A percentile compares a stretch with the other conserved stretches of the same genome.
Evolutionary conservation across 257 asterid genomes (phyloP).

Genomic region (Solanum habrochaites): DNA sequence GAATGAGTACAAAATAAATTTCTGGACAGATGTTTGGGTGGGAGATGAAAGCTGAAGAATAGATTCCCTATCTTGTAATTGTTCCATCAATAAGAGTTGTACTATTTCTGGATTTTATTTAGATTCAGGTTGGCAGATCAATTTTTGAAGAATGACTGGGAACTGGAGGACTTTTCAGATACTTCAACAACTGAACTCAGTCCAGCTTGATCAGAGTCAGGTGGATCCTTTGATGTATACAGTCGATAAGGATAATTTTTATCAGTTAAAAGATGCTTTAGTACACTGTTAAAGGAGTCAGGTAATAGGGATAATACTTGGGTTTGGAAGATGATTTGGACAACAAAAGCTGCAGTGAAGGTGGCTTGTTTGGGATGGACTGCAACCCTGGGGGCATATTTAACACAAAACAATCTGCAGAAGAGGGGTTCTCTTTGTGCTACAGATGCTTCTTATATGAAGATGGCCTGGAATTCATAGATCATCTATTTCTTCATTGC

Average conservation of each 20-base stretch:
- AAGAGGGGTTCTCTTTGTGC: background rate
- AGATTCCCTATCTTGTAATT: background rate
- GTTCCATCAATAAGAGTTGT: background rate
- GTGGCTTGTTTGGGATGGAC: background rate
- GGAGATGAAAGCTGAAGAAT: background rate
- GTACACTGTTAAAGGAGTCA: background rate
- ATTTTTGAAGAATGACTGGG: background rate
- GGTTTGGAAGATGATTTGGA: background rate
- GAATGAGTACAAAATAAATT: background rate
- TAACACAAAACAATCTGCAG: background rate
- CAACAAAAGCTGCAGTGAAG: background rate
- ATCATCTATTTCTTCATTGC: background rate
- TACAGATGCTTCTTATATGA: background rate
- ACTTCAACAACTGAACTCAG: background rate
- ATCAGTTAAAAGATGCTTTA: background rate
- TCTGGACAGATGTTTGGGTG: background rate
- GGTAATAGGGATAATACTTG: background rate
- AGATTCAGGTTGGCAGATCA: background rate
- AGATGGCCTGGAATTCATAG: background rate
- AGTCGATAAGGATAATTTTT: background rate
- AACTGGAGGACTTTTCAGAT: background rate
- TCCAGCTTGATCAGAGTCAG: background rate
- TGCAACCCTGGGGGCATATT: background rate
- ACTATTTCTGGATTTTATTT: background rate
- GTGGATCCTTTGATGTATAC: background rate